Base-by-base conservation (phyloP, 2,329 filamentous ascomycete species). In the Apiospora malaysiana region DNA sequence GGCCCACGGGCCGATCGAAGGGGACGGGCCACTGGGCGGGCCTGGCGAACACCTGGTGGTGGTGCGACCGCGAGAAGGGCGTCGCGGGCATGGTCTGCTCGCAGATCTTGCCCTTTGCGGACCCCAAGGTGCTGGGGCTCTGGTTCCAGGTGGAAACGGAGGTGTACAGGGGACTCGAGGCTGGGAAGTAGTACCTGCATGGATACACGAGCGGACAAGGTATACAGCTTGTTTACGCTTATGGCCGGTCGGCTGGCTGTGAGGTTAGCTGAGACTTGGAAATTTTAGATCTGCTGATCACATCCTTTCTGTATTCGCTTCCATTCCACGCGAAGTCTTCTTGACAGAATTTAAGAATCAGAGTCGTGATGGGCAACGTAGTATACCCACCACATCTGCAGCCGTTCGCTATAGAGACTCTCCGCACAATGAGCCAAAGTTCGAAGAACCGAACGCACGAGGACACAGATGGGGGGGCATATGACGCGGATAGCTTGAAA, bases 41-140 rank as follows among this genome's bases (percentile, higher is more conserved):
- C 0, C 74, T 91, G 42, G 78, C 88, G 4, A 92, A 91, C 76
- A 74, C 87, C 43, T 91, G 83, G 75, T 92, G 89, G 88, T 92
- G 89, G 89, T 82, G 82, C 45, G 90, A 92, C 78, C 81, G 88
- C 8, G 88, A 90, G 76, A 86, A 85, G 70, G 89, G 88, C 0
- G 80, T 91, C 59, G 89, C 84, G 0, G 87, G 86, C 0, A 83
- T 89, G 10, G 78, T 88, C 2, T 83, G 82, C 47, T 80, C 81
- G 3, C 87, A 89, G 77, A 83, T 88, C 40, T 68, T 89, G 68
- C 87, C 87, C 0, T 88, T 88, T 76, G 83, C 72, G 1, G 83
- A 88, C 73, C 70, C 77, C 0, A 78, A 82, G 3, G 83, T 87
- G 1, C 9, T 84, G 45, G 77, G 76, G 0, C 68, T 87, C 5